Conservation (phyloP, 345 rosid species). For the Gossypium anomalum region DNA sequence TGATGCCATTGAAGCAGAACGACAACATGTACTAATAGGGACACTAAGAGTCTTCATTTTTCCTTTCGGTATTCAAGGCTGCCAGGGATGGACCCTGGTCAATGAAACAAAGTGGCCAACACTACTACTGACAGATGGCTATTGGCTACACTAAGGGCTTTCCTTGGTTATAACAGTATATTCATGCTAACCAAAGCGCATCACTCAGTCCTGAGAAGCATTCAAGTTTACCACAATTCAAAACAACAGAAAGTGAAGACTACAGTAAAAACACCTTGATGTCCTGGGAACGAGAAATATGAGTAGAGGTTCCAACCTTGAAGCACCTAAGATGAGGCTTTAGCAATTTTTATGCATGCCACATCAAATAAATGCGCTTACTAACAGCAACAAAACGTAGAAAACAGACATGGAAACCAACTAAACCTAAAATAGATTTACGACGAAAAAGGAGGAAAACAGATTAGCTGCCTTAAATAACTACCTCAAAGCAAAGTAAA, state of each 20-base stretch:
- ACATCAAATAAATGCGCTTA: not conserved
- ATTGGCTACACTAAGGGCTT: not conserved
- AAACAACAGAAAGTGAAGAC: slow-evolving; percentile 1
- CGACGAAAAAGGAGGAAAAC: not conserved
- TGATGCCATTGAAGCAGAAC: not conserved
- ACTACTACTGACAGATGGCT: not conserved
- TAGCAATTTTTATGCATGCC: not conserved
- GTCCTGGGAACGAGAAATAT: not conserved
- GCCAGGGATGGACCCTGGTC: not conserved
- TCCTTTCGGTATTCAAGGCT: not conserved
- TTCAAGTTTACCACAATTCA: not conserved
- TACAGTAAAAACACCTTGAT: not conserved
- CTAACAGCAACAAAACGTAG: not conserved
- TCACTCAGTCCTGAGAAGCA: not conserved
- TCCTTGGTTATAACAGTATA: not conserved
- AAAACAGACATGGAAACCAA: not conserved
- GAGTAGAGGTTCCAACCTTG: not conserved
- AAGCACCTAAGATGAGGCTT: not conserved
- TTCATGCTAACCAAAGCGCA: not conserved
- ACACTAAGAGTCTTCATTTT: not conserved
- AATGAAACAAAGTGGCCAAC: not conserved
- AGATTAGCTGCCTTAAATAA: not conserved
- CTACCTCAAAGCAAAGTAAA: not conserved
- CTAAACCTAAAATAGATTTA: not conserved
- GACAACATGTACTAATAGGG: not conserved